Base-by-base conservation (phyloP, 306 rosid species). In the Vigna nakashimae region DNA sequence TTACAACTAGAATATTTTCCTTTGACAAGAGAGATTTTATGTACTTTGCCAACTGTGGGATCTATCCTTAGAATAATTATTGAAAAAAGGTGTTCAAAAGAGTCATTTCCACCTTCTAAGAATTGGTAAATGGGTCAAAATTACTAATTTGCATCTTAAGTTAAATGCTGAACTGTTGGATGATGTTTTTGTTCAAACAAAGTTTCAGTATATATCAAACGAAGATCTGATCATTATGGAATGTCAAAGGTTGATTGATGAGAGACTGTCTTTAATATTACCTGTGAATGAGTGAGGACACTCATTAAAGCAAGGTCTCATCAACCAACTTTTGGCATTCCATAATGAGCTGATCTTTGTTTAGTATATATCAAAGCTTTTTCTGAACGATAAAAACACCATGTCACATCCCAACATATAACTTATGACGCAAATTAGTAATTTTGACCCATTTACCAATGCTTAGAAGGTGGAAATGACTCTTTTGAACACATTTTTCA, bases 391-490 rank as follows among this genome's bases (percentile, higher is more conserved):
- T 87, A 75, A 92, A 67, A 18, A 82, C 67, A 48, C 88, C 88
- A 65, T n/a, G 65, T 90, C 91, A 92, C 9, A 86, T 73, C 70
- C 98, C 24, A 45, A 68, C 83, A 40, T 52, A 71, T 70, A 87
- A 86, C 73, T 87, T 86, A 30, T 87, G 82, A 6, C 9, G 46
- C 60, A 95, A 4, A 49, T 91, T 83, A 70, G 83, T 30, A 80
- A 91, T 38, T 63, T 89, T 89, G 40, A 86, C 65, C 97, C 97
- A 95, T 74, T 82, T 74, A 15, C 82, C 91, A 60, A 52, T 32
- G 3, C 67, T 58, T 64, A 86, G 82, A 78, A 66, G 56, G 60
- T 16, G 40, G 32, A 88, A 73, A 62, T 69, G 14, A 56, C 49
- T 63, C 65, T 65, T 68, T 80, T 80, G 79, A 68, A 88, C 20